These are phyloP conservation scores for Tetrahymena malaccensis DNA, from an alignment of 73 alveolate species.

Conservation along the genomic window DNA sequence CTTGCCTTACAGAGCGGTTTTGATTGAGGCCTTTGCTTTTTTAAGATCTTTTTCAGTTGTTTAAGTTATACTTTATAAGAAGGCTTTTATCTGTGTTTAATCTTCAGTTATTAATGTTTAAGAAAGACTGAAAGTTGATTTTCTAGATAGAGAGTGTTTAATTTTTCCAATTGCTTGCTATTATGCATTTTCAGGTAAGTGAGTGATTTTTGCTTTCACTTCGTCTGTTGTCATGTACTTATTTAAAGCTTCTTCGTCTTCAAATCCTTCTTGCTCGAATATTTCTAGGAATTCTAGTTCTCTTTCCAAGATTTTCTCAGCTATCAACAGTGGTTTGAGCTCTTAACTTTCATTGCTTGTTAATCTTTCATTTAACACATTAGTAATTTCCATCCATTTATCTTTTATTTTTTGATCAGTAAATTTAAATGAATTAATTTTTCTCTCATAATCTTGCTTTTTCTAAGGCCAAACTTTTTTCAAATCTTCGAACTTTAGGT, in stretches of 20 bases:
- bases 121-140: background rate
- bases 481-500: background rate
- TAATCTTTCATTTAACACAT: background rate
- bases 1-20: background rate
- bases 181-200: background rate
- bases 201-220: background rate
- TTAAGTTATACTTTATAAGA: background rate
- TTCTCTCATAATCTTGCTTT: background rate
- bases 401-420: background rate
- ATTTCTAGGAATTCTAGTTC: background rate
- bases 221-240: background rate
- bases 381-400: background rate
- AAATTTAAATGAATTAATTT: background rate
- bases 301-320: background rate
- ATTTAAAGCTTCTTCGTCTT: background rate
- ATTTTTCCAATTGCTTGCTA: background rate
- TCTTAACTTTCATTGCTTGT: background rate
- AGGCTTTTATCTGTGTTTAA: background rate
- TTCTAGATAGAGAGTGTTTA: background rate
- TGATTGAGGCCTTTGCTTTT: background rate
- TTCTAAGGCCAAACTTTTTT: background rate
- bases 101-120: background rate
- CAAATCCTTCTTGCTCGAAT: background rate
- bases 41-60: background rate
- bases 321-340: background rate